These are phyloP conservation scores for Bauhinia variegata DNA, from an alignment of 306 rosid genomes.

Conservation along the genomic window DNA sequence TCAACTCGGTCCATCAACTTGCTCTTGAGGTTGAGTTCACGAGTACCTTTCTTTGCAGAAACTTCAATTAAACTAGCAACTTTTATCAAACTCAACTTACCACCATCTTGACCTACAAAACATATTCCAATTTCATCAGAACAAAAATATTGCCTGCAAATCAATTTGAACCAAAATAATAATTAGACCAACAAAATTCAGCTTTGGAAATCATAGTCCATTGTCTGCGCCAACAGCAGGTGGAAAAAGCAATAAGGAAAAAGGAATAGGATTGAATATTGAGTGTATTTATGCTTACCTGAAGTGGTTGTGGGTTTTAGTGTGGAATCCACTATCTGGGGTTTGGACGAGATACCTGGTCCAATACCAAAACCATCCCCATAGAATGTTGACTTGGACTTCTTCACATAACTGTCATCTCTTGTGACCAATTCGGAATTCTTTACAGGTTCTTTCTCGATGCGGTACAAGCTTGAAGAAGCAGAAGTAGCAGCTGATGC, in stretches of 20 bases:
- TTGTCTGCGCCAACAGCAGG: background rate
- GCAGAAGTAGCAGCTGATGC: slow-evolving; percentile 30
- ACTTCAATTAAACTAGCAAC: slow-evolving; percentile 81
- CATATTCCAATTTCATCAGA: slow-evolving; percentile 31
- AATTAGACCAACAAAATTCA: background rate
- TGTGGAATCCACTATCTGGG: slow-evolving; percentile 64
- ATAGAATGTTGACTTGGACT: slow-evolving; percentile 51
- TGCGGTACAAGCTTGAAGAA: slow-evolving; percentile 39
- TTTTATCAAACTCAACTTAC: slow-evolving; percentile 74
- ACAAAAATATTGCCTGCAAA: slow-evolving; percentile 25
- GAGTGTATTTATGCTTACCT: slow-evolving; percentile 44
- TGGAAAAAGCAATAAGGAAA: background rate
- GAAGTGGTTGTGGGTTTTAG: slow-evolving; percentile 46
- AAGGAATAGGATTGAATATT: background rate
- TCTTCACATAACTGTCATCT: slow-evolving; percentile 76
- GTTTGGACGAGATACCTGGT: slow-evolving; percentile 48
- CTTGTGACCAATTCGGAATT: slow-evolving; percentile 49
- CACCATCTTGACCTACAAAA: slow-evolving; percentile 76
- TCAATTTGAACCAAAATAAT: background rate
- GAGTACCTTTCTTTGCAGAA: slow-evolving; percentile 71
- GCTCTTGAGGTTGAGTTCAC: slow-evolving; percentile 61
- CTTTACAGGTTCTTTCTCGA: slow-evolving; percentile 43
- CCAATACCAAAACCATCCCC: slow-evolving; percentile 57
- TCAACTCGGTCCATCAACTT: slow-evolving; percentile 80
- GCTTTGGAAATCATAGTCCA: slow-evolving; percentile 6